phyloP scores from a whole-genome alignment of 164 flowering plant genomes.

The Akebia trifoliata region DNA sequence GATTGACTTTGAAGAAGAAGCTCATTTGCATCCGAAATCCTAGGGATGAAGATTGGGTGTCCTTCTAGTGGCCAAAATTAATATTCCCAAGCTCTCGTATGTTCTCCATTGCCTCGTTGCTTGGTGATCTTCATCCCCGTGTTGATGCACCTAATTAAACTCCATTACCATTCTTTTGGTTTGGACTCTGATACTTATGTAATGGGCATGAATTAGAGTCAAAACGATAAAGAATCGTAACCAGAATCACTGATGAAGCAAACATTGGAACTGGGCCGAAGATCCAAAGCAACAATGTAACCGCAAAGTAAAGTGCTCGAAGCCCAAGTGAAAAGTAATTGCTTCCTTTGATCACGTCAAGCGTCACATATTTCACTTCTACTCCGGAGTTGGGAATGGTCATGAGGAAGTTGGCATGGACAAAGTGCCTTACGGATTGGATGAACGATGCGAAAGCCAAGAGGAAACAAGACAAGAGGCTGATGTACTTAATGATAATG shows the following conservation, averaged over 20 bases:
- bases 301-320: conserved; percentile 45
- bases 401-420: conserved; percentile 51
- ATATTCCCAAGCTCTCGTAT: no score
- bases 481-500: conserved; percentile 40
- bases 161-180: background rate
- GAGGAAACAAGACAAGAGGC: conserved; percentile 43
- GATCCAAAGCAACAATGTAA: conserved; percentile 39
- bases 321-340: conserved; percentile 45
- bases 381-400: conserved; percentile 44
- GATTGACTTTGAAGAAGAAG: conserved; percentile 5
- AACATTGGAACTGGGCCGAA: conserved; percentile 62
- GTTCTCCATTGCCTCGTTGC: no score
- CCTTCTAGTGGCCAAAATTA: no score
- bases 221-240: conserved; percentile 24
- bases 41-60: no score
- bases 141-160: no score
- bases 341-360: conserved; percentile 41
- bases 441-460: conserved; percentile 49
- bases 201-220: conserved; percentile 36
- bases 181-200: conserved; percentile 17
- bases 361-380: conserved; percentile 30
- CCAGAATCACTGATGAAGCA: conserved; percentile 30
- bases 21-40: background rate
- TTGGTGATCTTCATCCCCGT: no score
- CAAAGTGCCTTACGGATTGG: conserved; percentile 42